A percentile compares a stretch with the other conserved stretches of the same genome.
Evolutionary conservation across 208 protist genomes (phyloP).

Genomic region (Leishmania guyanensis): DNA sequence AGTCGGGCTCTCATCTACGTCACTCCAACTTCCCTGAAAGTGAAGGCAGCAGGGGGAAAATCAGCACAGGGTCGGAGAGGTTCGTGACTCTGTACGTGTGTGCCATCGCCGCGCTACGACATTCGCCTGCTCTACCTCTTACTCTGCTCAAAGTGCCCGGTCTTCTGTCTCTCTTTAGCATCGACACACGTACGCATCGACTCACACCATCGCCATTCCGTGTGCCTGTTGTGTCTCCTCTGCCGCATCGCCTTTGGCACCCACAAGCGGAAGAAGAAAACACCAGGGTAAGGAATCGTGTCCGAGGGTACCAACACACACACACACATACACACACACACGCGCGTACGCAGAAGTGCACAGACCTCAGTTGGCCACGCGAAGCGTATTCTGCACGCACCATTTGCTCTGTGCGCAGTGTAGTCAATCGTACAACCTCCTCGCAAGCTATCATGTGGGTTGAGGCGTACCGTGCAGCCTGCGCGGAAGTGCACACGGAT

Average conservation of each 20-base stretch:
- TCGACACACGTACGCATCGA: background rate
- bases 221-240: background rate
- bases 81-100: background rate
- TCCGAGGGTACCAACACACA: no score
- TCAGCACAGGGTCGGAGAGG: background rate
- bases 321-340: background rate
- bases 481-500: constrained; percentile 33
- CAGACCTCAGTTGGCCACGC: background rate
- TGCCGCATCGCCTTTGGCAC: background rate
- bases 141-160: background rate
- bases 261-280: background rate
- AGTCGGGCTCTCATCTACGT: background rate
- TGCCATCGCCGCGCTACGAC: background rate
- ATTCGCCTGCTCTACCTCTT: background rate
- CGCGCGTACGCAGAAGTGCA: background rate
- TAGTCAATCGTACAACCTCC: background rate
- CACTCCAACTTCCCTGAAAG: background rate
- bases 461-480: constrained; percentile 49
- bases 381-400: background rate
- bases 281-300: background rate
- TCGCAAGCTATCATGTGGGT: constrained; percentile 44
- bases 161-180: background rate
- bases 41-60: background rate
- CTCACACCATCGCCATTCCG: background rate
- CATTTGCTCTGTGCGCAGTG: background rate